Conservation (phyloP, 495 filamentous ascomycete species). For the Mycothermus thermophilus region DNA sequence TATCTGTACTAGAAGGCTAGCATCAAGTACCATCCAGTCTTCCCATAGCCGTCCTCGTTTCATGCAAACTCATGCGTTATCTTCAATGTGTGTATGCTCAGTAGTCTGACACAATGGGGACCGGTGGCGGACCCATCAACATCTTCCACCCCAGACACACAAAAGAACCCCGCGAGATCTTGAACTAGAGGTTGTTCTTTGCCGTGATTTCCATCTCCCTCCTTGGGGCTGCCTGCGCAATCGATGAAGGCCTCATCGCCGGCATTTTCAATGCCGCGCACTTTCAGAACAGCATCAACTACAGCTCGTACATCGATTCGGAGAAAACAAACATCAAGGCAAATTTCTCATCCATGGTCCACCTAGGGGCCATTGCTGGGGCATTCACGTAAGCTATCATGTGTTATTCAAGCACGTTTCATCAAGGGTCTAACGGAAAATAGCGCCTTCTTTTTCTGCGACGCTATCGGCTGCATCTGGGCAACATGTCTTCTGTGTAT, state of each 20-base stretch:
- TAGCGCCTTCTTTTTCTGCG: conserved; percentile 51
- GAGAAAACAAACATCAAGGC: conserved; percentile 48
- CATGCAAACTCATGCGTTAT: too few relatives aligned
- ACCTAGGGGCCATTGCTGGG: conserved; percentile 52
- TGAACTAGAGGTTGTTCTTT: conserved; percentile 54
- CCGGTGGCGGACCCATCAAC: conserved; percentile 50
- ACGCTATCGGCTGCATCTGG: conserved; percentile 55
- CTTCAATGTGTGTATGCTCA: too few relatives aligned
- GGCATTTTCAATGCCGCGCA: conserved; percentile 49
- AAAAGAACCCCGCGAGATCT: conserved; percentile 39
- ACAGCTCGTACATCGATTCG: conserved; percentile 36
- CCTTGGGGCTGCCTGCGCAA: conserved; percentile 53
- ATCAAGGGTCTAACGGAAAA: too few relatives aligned
- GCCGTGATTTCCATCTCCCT: conserved; percentile 54
- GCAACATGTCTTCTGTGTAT: conserved; percentile 53
- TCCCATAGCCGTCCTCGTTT: too few relatives aligned
- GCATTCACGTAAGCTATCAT: conserved; percentile 37
- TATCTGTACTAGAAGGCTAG: too few relatives aligned
- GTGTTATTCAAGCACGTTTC: too few relatives aligned
- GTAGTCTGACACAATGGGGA: conserved; percentile 34
- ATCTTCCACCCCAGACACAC: conserved; percentile 45
- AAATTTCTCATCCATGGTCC: conserved; percentile 61
- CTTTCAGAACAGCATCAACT: conserved; percentile 47
- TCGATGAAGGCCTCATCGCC: conserved; percentile 63
- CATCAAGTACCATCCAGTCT: too few relatives aligned